phyloP scores from a whole-genome alignment of 1,139 yeast species.

The Candida glucosophila region DNA sequence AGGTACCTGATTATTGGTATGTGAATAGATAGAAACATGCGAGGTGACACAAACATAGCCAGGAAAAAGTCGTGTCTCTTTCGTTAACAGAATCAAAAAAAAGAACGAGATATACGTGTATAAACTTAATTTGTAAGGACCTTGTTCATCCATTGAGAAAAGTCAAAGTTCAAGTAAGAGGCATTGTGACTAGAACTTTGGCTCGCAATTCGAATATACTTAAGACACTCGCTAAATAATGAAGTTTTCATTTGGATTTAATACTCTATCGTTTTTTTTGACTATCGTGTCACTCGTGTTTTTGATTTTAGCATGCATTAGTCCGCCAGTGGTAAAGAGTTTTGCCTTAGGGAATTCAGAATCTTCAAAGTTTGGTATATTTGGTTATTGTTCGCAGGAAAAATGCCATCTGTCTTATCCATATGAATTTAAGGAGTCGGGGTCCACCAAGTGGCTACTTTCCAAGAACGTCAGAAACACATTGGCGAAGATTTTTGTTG shows the following conservation, averaged over 20 bases:
- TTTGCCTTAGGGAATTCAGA: conserved; percentile 33
- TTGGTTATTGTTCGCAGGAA: conserved; percentile 61
- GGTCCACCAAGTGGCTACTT: conserved; percentile 19
- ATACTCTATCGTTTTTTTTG: conserved; percentile 22
- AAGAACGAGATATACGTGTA: too few relatives aligned
- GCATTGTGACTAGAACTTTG: too few relatives aligned
- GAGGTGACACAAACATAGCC: too few relatives aligned
- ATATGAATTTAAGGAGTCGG: conserved; percentile 13
- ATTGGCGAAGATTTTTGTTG: conserved; percentile 63
- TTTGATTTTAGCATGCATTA: conserved; percentile 42
- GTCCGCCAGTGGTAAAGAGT: conserved; percentile 33
- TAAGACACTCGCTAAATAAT: too few relatives aligned
- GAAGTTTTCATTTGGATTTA: conserved; percentile 17
- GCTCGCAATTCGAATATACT: too few relatives aligned
- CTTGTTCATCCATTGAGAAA: too few relatives aligned
- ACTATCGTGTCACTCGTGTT: conserved; percentile 37
- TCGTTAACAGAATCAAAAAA: too few relatives aligned
- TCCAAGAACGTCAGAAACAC: conserved; percentile 42
- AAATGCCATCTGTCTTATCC: too few relatives aligned
- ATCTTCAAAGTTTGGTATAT: conserved; percentile 67
- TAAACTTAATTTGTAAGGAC: too few relatives aligned
- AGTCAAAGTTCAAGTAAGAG: too few relatives aligned
- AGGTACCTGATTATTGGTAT: conserved; percentile 90
- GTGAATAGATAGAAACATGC: conserved; percentile 17
- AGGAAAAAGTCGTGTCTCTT: too few relatives aligned